Evolutionary conservation across 2,329 filamentous ascomycete genomes (phyloP), one percentile per base, ranked within the genome.

Genomic region (Fusarium sp.): DNA sequence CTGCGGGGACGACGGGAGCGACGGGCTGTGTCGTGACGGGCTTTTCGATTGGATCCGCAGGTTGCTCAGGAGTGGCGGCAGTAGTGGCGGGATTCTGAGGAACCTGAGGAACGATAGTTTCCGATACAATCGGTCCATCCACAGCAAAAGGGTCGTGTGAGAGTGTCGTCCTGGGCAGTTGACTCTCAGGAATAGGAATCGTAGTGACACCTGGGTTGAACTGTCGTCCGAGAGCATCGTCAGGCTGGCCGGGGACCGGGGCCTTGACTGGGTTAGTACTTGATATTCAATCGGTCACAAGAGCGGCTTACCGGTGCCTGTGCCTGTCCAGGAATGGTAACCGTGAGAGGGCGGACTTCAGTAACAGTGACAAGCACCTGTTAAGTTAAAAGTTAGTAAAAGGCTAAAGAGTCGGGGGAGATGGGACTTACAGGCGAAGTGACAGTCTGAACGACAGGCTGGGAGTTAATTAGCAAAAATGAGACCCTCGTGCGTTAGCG

Each of bases 131-230:
- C 10, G 65, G 45, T 7, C 63, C 54, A 8, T 36, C n/a, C n/a
- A 59, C 45, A 8, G 58, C 55, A 11, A 69, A 48, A 14, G 72
- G 72, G 20, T 74, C 64, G 2, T 20, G 31, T 37, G 35, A 37
- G 29, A 73, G 62, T n/a, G 75, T 78, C 9, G 76, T 78, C n/a
- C 51, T 75, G 17, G 76, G 74, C 42, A 75, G 58, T 3, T 58
- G 56, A 27, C 71, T 72, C 27, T 65, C 39, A 8, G 69, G 50
- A 31, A 78, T 73, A 20, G 76, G 73, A 37, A 78, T 54, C 18
- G 72, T 76, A 17, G 70, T 70, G n/a, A 78, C 76, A 9, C 76
- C 76, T n/a, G 46, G 50, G 45, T 49, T 40, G 4, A 58, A 35
- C 13, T 50, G 47, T 29, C 31, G 18, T 13, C 52, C 62, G 11